phyloP scores from a whole-genome alignment of 176 grass and related monocot species.

The Eleusine indica region DNA sequence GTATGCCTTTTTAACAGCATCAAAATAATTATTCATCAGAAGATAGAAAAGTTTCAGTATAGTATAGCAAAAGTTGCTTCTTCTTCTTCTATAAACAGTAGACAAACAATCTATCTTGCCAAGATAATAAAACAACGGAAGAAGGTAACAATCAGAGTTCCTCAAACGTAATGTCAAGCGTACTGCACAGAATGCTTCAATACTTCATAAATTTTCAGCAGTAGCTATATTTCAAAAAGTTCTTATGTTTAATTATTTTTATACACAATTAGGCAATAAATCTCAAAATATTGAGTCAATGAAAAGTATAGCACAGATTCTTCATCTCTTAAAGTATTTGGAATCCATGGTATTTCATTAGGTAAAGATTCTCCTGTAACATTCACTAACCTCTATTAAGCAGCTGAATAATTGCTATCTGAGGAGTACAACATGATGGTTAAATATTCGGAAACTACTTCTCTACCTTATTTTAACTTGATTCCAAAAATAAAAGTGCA shows the following conservation, averaged over 20 bases:
- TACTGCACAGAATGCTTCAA: neutral
- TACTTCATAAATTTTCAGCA: conserved; percentile 6
- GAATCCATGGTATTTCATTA: neutral
- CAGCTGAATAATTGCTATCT: conserved; percentile 21
- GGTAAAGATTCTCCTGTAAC: conserved; percentile 16
- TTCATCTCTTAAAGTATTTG: conserved; percentile 13
- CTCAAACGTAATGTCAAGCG: neutral
- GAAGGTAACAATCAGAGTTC: conserved; percentile 17
- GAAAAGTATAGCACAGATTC: conserved; percentile 3
- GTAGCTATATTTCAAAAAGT: neutral
- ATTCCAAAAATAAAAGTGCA: conserved; percentile 18
- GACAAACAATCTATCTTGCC: neutral
- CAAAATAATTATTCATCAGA: conserved; percentile 16
- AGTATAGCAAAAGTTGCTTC: neutral
- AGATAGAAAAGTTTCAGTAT: neutral
- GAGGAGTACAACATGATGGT: conserved; percentile 7
- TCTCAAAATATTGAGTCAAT: neutral
- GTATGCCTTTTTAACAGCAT: neutral
- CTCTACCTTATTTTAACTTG: conserved; percentile 32
- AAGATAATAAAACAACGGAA: neutral
- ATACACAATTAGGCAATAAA: neutral
- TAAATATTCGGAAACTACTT: conserved; percentile 32
- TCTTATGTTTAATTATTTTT: neutral
- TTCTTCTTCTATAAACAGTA: neutral
- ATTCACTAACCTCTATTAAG: conserved; percentile 26